Base-by-base conservation (phyloP, 1,139 yeast species). In the Hansenula sp. region DNA sequence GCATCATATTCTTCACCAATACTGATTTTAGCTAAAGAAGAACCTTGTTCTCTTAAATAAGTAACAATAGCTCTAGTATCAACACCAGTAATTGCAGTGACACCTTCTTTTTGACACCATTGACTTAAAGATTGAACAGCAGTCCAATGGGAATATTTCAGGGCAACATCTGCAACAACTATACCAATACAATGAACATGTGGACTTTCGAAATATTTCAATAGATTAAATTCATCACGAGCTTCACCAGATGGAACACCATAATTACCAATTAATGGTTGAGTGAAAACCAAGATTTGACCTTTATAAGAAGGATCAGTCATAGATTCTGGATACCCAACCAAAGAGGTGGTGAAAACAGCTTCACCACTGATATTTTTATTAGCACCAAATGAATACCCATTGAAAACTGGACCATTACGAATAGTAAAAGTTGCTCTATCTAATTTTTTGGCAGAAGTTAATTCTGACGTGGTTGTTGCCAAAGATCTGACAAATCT, bases 291-390 rank as follows among this genome's bases (percentile, higher is more conserved):
- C 55, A 92, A 78, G 51, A 92, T 90, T 68, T 92, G 98, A 36
- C 97, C 98, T 57, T 81, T 81, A 65, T 92, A 92, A 7, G 96
- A 88, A 32, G 98, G 98, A 64, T 92, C 98, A 22, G 97, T 90
- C 96, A 92, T 90, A 19, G 96, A 87, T 66, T 92, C 98, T 10
- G 97, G 97, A 64, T 92, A 92, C 16, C 98, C 98, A 13, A 92
- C 98, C 59, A 92, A 73, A 6, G 97, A 92, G 29, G 98, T 92
- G 36, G 97, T 87, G 71, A 92, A 92, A 34, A 92, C 98, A 14
- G 97, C 96, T 66, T 92, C 98, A 48, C 98, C 98, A 48, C 95
- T 82, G 46, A 88, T 79, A 55, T 88, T 87, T 52, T 83, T 81
- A 65, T 88, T 80, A 39, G 97, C 96, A 58, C 98, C 98, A 60